These are phyloP conservation scores for Rhizophora mangle DNA, from an alignment of 345 rosid species.

Conservation along the genomic window DNA sequence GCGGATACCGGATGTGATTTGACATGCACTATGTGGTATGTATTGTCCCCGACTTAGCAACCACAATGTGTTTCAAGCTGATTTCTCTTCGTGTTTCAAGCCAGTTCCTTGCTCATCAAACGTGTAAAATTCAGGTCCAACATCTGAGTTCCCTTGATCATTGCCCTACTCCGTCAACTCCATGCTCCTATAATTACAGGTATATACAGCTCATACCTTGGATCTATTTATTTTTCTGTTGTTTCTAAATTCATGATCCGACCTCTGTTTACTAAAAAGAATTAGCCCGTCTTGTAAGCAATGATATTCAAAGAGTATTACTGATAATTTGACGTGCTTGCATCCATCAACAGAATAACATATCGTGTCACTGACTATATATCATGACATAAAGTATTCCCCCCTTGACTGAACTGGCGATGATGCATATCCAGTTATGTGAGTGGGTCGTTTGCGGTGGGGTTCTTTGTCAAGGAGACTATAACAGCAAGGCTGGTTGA, in stretches of 20 bases:
- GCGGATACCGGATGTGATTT: conserved; percentile 58
- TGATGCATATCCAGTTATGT: conserved; percentile 32
- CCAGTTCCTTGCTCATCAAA: conserved; percentile 48
- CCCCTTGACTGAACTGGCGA: background rate
- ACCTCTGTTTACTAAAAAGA: too few relatives aligned
- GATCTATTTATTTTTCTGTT: background rate
- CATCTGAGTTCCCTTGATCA: conserved; percentile 48
- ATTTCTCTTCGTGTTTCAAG: conserved; percentile 42
- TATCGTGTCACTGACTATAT: too few relatives aligned
- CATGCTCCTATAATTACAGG: conserved; percentile 66
- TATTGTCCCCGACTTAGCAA: conserved; percentile 1
- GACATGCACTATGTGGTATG: conserved; percentile 50
- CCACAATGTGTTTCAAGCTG: conserved; percentile 31
- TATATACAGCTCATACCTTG: conserved; percentile 7
- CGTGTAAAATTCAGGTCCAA: conserved; percentile 46
- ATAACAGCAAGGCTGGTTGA: conserved; percentile 31
- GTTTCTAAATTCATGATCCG: background rate
- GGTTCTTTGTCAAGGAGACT: conserved; percentile 55
- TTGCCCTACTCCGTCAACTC: conserved; percentile 47
- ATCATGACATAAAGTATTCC: too few relatives aligned
- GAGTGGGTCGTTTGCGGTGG: conserved; percentile 39
- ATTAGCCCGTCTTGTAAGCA: too few relatives aligned
- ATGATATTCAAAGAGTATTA: too few relatives aligned
- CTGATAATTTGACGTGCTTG: too few relatives aligned
- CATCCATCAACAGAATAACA: too few relatives aligned